phyloP scores from a whole-genome alignment of 306 rosid genomes.

The Rosa chinensis region DNA sequence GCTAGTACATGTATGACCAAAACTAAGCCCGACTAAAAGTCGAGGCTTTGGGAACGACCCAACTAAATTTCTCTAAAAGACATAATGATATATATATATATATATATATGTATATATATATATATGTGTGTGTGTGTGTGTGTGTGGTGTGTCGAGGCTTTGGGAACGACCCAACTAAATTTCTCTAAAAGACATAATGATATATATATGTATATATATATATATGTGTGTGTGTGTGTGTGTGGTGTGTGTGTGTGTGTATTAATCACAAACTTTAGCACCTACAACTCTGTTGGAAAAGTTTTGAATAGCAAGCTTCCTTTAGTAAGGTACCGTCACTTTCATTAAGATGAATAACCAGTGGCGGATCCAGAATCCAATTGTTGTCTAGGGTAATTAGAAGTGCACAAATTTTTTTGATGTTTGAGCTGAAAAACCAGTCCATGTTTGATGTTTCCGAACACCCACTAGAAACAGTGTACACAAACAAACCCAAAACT shows the following conservation, averaged over 20 bases:
- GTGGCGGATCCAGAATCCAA: no score
- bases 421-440: no score
- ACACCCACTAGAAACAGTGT: no score
- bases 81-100: not conserved
- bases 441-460: no score
- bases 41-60: not conserved
- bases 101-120: not conserved
- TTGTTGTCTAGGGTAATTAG: no score
- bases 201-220: not conserved
- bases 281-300: slow-evolving; percentile 58
- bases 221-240: not conserved
- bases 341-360: no score
- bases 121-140: not conserved
- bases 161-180: not conserved
- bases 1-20: not conserved
- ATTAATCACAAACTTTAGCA: slow-evolving; percentile 32
- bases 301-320: slow-evolving; percentile 15
- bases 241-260: not conserved
- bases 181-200: not conserved
- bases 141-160: not conserved
- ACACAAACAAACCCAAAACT: no score
- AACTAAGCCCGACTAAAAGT: not conserved
- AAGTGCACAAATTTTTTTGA: no score
- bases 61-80: not conserved
- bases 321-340: no score